These are phyloP conservation scores for Phytopythium mirpurense DNA, from an alignment of 352 stramenopile genomes.

Conservation along the genomic window DNA sequence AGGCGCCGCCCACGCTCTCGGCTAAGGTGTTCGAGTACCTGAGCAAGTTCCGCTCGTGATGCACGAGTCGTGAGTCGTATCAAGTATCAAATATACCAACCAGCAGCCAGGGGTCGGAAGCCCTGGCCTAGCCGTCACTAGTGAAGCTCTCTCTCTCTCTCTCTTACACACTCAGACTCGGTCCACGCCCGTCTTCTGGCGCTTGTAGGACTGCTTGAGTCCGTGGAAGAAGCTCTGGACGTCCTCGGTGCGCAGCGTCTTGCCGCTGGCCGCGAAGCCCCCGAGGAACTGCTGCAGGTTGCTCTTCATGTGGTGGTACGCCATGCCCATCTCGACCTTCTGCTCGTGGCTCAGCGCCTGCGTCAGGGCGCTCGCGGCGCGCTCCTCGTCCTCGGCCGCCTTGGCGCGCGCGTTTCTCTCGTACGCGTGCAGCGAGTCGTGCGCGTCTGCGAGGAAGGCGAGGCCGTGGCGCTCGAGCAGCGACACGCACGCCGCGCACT, in stretches of 20 bases:
- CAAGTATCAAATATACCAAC: too few species aligned
- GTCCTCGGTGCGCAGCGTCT: constrained; percentile 67
- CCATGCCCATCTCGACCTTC: constrained; percentile 70
- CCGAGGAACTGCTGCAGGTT: constrained; percentile 61
- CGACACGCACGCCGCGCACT: constrained; percentile 43
- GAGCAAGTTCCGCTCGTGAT: constrained; percentile 42
- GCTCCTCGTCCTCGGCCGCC: constrained; percentile 31
- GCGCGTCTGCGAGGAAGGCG: constrained; percentile 52
- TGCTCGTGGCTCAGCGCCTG: constrained; percentile 59
- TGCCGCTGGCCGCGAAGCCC: constrained; percentile 46
- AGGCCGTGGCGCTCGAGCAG: constrained; percentile 45
- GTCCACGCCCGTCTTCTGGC: constrained; percentile 32
- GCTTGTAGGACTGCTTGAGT: constrained; percentile 42
- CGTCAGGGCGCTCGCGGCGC: constrained; percentile 43
- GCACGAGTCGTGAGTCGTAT: too few species aligned
- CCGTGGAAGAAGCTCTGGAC: constrained; percentile 66
- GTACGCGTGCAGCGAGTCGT: constrained; percentile 64
- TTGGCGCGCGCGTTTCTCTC: constrained; percentile 39
- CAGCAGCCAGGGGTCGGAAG: too few species aligned
- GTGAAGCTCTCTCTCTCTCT: too few species aligned
- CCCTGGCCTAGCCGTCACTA: too few species aligned
- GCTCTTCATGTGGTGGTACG: constrained; percentile 69
- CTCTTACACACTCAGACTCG: too few species aligned
- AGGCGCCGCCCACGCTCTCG: constrained; percentile 32
- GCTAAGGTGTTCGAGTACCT: constrained; percentile 48